Base-by-base conservation (phyloP, 169 alveolate species). In the Plasmodium knowlesi region DNA sequence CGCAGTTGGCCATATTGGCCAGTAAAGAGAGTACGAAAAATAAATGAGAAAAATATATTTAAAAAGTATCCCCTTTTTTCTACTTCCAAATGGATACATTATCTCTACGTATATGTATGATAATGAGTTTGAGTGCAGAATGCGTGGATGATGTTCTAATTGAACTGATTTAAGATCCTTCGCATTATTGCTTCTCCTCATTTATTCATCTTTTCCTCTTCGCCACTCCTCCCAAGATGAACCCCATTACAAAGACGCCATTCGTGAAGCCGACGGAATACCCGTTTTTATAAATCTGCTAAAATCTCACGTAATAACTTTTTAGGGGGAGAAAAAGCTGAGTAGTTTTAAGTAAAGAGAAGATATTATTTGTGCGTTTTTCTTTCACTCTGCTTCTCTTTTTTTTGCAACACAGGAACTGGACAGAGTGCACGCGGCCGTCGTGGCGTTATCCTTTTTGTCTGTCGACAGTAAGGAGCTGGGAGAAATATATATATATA, bases 1-100 rank as follows among this genome's bases (percentile, higher is more conserved):
- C 98, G 16, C 99, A 98, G 94, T 95, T 98, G 91, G 99, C 99
- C n/a, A 97, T 98, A 50, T 93, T 97, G 34, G 99, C 99, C 16
- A 96, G 97, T 83, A 92, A 92, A 72, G 97, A 94, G 16, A 74
- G 97, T 93, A 92, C 28, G 80, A 43, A 22, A 19, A 61, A 46
- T 41, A 39, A 39, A 46, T 16, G 16, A 43, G 30, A 46, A 25
- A 61, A 61, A 61, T 25, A 61, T 34, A 61, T 61, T 61, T 61
- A 61, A 34, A 61, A 25, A 61, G 76, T 61, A 9, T 61, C 76
- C 76, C 34, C 34, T 61, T 61, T 61, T 61, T 83, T 83, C 30
- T 25, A 57, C 72, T 32, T 22, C 16, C 28, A 83, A 83, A 61
- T 61, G 72, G 76, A 22, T 61, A 22, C 22, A 61, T 46, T 14